Base-by-base conservation (phyloP, 2,329 filamentous ascomycete species). In the Aspergillus fijiensis region DNA sequence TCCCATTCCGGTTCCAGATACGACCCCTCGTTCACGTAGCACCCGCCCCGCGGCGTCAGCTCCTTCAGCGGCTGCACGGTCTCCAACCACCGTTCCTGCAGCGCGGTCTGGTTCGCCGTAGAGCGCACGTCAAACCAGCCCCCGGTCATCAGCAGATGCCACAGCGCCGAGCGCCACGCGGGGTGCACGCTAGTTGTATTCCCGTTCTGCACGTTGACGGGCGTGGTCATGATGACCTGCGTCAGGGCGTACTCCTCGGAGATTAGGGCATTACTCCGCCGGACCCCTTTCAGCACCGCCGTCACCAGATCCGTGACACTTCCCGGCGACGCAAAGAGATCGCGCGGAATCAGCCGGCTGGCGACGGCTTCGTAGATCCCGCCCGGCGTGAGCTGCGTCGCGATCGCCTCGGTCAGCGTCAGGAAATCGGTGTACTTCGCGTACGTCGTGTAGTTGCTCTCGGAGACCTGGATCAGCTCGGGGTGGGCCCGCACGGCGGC, bases 221-320 rank as follows among this genome's bases (percentile, higher is more conserved):
- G 53, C 10, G 53, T 47, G 16, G 35, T 29, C 53, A 55, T 47
- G 39, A 55, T 27, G 27, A 55, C 53, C 31, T 55, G 39, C 14
- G 47, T 45, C 19, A 27, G 39, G 53, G 53, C 27, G 27, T 29
- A 47, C 14, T 47, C 53, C 33, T 35, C 33, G 12, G 33, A 35
- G 16, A 48, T 31, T 4, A 55, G 16, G 23, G 16, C 21, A 6
- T 25, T 45, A 29, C 39, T 47, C 7, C 25, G 25, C 5, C 27
- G 21, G 42, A 31, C 25, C 39, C 47, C 47, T 1, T 31, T 31
- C 16, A 31, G 39, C 29, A 55, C 47, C 6, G 39, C 53, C 5
- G 25, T 29, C 31, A 47, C 39, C 6, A 47, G 42, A 4, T 39
- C 53, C 3, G 47, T 49, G 23, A 49, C 31, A 6, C 12, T 25